Conservation (phyloP, 768 basidiomycete species). For the Gautieria morchelliformis region DNA sequence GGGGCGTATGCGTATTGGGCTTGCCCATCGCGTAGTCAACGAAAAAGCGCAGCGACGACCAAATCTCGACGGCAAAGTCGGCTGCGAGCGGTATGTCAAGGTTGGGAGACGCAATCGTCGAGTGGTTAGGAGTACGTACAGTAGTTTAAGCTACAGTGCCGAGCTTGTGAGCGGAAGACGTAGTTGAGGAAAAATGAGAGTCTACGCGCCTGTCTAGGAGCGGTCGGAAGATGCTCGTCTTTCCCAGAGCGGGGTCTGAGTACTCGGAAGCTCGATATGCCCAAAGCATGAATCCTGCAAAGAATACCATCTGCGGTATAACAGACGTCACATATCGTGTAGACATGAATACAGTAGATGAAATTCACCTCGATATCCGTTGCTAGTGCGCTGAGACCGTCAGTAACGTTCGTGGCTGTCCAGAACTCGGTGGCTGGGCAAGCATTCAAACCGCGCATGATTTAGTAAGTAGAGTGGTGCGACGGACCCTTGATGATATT, state of each 20-base stretch:
- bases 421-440: slow-evolving; percentile 58
- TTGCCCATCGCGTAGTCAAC: slow-evolving; percentile 30
- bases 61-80: slow-evolving; percentile 63
- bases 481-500: slow-evolving; percentile 54
- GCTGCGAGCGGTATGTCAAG: slow-evolving; percentile 22
- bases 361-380: slow-evolving; percentile 69
- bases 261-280: slow-evolving; percentile 73
- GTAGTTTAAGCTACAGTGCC: slow-evolving; percentile 13
- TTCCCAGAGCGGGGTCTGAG: slow-evolving; percentile 10
- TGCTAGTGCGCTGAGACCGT: slow-evolving; percentile 74
- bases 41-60: slow-evolving; percentile 53
- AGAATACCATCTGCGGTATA: slow-evolving; percentile 65
- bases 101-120: not conserved
- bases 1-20: slow-evolving; percentile 14
- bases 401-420: slow-evolving; percentile 75
- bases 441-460: not conserved
- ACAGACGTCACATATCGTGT: not conserved
- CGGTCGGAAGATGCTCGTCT: slow-evolving; percentile 58
- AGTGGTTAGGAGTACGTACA: slow-evolving; percentile 13
- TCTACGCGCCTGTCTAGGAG: slow-evolving; percentile 43
- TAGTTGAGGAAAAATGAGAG: not conserved
- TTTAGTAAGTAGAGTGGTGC: not conserved
- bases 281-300: slow-evolving; percentile 72
- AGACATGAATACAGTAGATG: slow-evolving; percentile 10
- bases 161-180: not conserved